Percentiles rank a stretch among this genome's conserved stretches.
Evolutionary conservation across 352 stramenopile species (phyloP).

Genomic region (Phytophthora ohioensis): DNA sequence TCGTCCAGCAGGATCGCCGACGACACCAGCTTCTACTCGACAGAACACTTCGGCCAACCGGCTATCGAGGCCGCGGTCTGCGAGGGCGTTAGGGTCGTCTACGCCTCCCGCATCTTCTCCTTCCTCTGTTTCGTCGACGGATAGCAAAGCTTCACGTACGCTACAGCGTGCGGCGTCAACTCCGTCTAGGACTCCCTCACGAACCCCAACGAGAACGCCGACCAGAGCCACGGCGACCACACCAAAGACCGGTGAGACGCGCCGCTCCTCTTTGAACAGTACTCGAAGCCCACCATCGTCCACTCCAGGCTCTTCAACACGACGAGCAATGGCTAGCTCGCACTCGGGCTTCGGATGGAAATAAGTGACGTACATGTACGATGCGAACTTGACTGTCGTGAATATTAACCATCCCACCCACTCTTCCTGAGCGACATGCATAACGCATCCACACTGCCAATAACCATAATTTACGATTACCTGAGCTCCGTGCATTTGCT

Average conservation of each 20-base stretch:
- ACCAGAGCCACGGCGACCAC: conserved; percentile 19
- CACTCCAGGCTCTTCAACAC: conserved; percentile 14
- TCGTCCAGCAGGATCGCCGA: conserved; percentile 28
- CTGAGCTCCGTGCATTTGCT: conserved; percentile 4
- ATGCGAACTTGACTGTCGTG: conserved; percentile 1
- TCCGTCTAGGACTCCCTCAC: conserved; percentile 6
- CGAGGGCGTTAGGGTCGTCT: conserved; percentile 22
- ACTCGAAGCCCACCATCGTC: conserved; percentile 33
- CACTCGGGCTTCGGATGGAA: conserved; percentile 45
- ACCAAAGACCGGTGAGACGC: conserved; percentile 15
- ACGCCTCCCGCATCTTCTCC: conserved; percentile 33
- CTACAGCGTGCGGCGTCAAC: conserved; percentile 37
- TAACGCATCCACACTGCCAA: background rate
- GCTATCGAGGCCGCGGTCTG: conserved; percentile 34
- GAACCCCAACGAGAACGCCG: conserved; percentile 22
- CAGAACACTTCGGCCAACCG: conserved; percentile 36
- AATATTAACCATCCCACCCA: background rate
- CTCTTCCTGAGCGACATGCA: conserved; percentile 12
- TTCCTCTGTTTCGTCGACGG: conserved; percentile 27
- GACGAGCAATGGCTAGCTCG: conserved; percentile 28
- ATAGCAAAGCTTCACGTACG: conserved; percentile 30
- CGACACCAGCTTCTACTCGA: conserved; percentile 23
- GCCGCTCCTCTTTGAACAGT: conserved; percentile 35
- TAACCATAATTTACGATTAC: conserved; percentile 31
- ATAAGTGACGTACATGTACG: conserved; percentile 9